Conservation (phyloP, 2,329 filamentous ascomycete genomes). For the Colletotrichum theobromicola region DNA sequence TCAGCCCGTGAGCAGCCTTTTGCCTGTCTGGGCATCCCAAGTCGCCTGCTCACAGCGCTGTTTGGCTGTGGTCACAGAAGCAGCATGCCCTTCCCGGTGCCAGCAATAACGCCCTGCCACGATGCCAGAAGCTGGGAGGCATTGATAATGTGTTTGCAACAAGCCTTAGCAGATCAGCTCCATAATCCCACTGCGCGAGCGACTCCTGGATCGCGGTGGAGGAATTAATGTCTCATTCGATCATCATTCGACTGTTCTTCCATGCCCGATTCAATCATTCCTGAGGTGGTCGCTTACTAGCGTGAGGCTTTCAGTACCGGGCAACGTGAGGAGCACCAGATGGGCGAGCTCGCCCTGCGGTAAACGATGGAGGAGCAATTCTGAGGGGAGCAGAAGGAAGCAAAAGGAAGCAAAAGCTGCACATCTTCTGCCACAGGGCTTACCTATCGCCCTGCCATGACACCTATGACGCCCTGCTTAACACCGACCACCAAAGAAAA, state of each 20-base stretch:
- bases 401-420: constrained; percentile 2
- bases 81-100: not conserved
- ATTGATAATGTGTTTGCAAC: not conserved
- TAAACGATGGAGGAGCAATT: not conserved
- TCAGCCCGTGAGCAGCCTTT: not conserved
- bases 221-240: constrained; percentile 14
- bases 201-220: not conserved
- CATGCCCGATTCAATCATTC: constrained; percentile 7
- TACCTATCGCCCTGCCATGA: not conserved
- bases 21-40: constrained; percentile 1
- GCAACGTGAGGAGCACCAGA: not conserved
- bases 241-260: constrained; percentile 12
- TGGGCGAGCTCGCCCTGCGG: not conserved
- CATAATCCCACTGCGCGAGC: not conserved
- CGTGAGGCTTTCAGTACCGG: not conserved
- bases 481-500: not conserved
- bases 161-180: not conserved
- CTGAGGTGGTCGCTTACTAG: not conserved
- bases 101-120: not conserved
- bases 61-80: constrained; percentile 9
- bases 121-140: not conserved
- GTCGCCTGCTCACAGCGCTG: not conserved
- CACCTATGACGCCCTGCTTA: constrained; percentile 1
- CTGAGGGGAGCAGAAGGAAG: not conserved
- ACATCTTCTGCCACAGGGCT: not conserved